Evolutionary conservation across 1,139 yeast species (phyloP), one percentile per base, ranked within the genome.

Genomic region (Candida pseudoviswanathii): DNA sequence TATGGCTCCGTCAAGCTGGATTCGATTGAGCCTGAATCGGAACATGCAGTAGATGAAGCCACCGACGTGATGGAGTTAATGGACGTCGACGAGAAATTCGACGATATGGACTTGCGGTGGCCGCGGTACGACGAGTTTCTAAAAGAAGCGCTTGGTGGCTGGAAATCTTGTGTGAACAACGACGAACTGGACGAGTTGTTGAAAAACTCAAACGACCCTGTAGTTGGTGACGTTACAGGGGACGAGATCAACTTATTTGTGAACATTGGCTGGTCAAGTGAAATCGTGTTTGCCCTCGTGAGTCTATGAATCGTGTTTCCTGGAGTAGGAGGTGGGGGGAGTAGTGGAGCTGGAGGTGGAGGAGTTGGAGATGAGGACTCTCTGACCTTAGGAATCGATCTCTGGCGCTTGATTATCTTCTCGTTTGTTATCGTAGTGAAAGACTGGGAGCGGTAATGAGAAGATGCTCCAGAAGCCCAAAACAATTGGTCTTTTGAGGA

Each of bases 401-500:
- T 64, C 51, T 72, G 77, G 40, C 77, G 60, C 52, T 73, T 73
- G 49, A 72, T 59, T 22, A 72, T 62, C 58, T 72, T 73, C 51
- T 66, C 71, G 40, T 66, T 63, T 5, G 71, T 68, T 26, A 64
- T 65, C 7, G 74, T 69, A 11, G 75, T 63, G 50, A 59, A 68
- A 34, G 75, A 68, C 42, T 60, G 64, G 1, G 73, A 69, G 46
- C 76, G 56, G 41, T 45, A 48, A 53, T 71, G 75, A n/a, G 8
- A 24, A 24, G 42, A 30, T 11, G 21, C 38, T 5, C 38, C 38
- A 10, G 9, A 9, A 33, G 22, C 32, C 43, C 47, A 45, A 27
- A 38, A 31, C n/a, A 26, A 25, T 43, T 37, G 46, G 24, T 43
- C 42, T 9, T 37, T 36, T 22, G 40, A 36, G 6, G 27, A 36